phyloP scores from a whole-genome alignment of 768 basidiomycete genomes.

The Chalciporus pseudorubinellus region DNA sequence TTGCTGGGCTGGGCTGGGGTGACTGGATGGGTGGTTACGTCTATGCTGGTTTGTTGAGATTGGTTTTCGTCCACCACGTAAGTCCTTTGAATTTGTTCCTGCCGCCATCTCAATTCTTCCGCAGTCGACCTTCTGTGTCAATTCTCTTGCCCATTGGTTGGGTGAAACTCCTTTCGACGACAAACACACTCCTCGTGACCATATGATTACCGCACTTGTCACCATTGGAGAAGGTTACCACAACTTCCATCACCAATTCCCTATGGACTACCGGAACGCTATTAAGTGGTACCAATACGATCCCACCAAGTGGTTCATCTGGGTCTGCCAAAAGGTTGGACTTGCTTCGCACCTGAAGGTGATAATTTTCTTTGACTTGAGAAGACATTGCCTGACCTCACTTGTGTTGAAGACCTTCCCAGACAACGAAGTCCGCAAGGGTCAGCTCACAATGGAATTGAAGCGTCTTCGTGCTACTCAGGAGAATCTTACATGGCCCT shows the following conservation, averaged over 20 bases:
- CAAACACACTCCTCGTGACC: constrained; percentile 91
- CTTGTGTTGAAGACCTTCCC: constrained; percentile 44
- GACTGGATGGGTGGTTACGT: constrained; percentile 85
- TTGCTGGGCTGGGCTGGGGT: constrained; percentile 81
- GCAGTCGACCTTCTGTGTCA: no score
- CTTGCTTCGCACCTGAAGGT: constrained; percentile 53
- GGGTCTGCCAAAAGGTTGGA: constrained; percentile 46
- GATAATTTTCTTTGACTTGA: constrained; percentile 11
- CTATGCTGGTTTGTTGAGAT: constrained; percentile 75
- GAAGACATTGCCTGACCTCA: not conserved
- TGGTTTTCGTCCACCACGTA: constrained; percentile 87
- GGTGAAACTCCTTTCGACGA: constrained; percentile 92
- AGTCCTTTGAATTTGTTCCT: constrained; percentile 26
- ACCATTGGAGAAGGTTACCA: constrained; percentile 97
- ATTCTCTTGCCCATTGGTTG: constrained; percentile 94
- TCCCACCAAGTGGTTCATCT: no score
- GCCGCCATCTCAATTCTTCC: not conserved
- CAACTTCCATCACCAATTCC: no score
- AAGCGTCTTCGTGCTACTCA: constrained; percentile 81
- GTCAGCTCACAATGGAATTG: constrained; percentile 91
- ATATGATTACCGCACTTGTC: constrained; percentile 82
- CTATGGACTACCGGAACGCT: no score
- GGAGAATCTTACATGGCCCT: constrained; percentile 78
- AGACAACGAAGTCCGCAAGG: constrained; percentile 77
- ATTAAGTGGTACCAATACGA: constrained; percentile 91